These are phyloP conservation scores for Phytophthora pistaciae DNA, from an alignment of 352 stramenopile species.

Conservation along the genomic window DNA sequence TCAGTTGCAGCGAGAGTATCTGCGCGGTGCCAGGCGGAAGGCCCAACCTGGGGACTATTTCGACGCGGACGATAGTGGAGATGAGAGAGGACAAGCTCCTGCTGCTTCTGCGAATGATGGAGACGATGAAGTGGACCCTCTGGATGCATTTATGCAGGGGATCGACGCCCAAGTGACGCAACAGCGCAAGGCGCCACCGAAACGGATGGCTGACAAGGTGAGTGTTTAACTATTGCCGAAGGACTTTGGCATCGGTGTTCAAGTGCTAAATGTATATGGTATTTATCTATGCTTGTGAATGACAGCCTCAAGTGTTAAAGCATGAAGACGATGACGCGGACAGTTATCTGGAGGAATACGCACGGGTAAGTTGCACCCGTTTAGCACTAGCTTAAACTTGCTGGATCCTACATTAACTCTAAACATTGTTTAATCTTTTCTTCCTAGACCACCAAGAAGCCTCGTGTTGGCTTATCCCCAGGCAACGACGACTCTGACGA, in stretches of 20 bases:
- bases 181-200: slow-evolving; percentile 33
- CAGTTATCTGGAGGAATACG: slow-evolving; percentile 42
- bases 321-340: slow-evolving; percentile 42
- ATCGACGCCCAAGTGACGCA: slow-evolving; percentile 80
- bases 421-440: slow-evolving; percentile 10
- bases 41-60: slow-evolving; percentile 66
- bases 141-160: slow-evolving; percentile 89
- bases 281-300: not conserved
- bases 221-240: not conserved
- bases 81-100: slow-evolving; percentile 7
- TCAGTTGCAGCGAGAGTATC: slow-evolving; percentile 61
- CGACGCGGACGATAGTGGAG: slow-evolving; percentile 67
- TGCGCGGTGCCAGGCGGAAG: slow-evolving; percentile 66
- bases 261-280: not conserved
- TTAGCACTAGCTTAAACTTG: slow-evolving; percentile 6
- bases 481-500: slow-evolving; percentile 71
- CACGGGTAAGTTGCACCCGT: slow-evolving; percentile 27
- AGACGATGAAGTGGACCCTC: slow-evolving; percentile 77
- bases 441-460: slow-evolving; percentile 51
- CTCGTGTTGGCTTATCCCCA: slow-evolving; percentile 12
- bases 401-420: slow-evolving; percentile 1
- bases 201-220: slow-evolving; percentile 50
- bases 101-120: not conserved
- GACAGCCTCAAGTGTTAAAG: slow-evolving; percentile 45
- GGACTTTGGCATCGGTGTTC: not conserved